A percentile compares a stretch with the other conserved stretches of the same genome.
phyloP scores from a whole-genome alignment of 2,329 filamentous ascomycete species.

The Trichophaea hybrida region DNA sequence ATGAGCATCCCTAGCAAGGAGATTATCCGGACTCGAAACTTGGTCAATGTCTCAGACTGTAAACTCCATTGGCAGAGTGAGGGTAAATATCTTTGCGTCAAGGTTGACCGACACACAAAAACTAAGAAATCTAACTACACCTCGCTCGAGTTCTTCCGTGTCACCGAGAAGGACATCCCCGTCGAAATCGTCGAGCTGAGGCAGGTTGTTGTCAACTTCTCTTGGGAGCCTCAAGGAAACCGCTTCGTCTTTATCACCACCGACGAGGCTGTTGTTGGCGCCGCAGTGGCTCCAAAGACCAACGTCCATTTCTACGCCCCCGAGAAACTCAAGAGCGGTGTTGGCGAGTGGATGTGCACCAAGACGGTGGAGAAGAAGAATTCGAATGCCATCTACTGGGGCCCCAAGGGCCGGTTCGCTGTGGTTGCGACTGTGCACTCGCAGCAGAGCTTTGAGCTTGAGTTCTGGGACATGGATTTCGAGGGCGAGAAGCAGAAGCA shows the following conservation, averaged over 20 bases:
- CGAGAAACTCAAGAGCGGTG: conserved; percentile 73
- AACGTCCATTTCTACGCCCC: conserved; percentile 92
- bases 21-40: conserved; percentile 81
- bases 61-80: conserved; percentile 99
- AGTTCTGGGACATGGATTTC: conserved; percentile 96
- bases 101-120: conserved; percentile 97
- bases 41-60: conserved; percentile 94
- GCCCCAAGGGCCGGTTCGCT: conserved; percentile 85
- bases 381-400: conserved; percentile 99
- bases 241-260: conserved; percentile 95
- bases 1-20: conserved; percentile 96
- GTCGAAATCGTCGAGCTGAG: conserved; percentile 98
- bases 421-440: conserved; percentile 87
- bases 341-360: conserved; percentile 93
- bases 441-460: conserved; percentile 83
- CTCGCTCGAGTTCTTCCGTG: conserved; percentile 94
- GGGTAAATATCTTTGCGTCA: conserved; percentile 85
- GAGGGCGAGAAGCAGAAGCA: conserved; percentile 55
- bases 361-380: conserved; percentile 97
- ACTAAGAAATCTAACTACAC: conserved; percentile 97
- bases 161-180: conserved; percentile 92
- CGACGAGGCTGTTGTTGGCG: conserved; percentile 53
- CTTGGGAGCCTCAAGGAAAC: conserved; percentile 97
- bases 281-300: conserved; percentile 76
- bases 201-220: conserved; percentile 98